These are phyloP conservation scores for Volvox reticuliferus DNA, from an alignment of 139 green algal species.

Conservation along the genomic window DNA sequence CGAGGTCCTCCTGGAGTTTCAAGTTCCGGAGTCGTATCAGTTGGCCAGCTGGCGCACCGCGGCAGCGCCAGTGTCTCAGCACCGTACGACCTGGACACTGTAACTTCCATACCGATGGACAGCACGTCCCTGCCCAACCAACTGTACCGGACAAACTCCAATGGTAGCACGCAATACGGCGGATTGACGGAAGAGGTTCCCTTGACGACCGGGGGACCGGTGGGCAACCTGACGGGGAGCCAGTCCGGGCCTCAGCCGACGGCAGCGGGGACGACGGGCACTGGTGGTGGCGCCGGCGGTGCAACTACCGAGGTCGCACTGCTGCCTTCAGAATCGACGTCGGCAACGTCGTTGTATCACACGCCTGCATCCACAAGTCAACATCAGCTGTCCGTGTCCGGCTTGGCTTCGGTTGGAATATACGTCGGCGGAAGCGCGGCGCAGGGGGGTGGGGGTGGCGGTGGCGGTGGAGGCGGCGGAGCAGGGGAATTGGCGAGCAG, in stretches of 20 bases:
- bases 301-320: not conserved
- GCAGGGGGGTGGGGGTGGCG: not conserved
- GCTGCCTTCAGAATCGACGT: not conserved
- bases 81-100: slow-evolving; percentile 13
- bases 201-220: not conserved
- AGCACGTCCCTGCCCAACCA: not conserved
- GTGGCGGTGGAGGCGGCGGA: not conserved
- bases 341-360: not conserved
- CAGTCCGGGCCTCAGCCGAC: not conserved
- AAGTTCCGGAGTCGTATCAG: no score
- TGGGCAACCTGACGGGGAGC: not conserved
- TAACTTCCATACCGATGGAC: not conserved
- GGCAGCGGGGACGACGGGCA: not conserved
- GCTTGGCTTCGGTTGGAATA: not conserved
- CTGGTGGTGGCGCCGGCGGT: not conserved
- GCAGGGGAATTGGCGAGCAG: not conserved
- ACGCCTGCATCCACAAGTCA: not conserved
- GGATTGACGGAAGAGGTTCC: slow-evolving; percentile 3
- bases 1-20: not conserved
- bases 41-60: not conserved
- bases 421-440: not conserved
- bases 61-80: not conserved
- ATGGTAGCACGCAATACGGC: not conserved
- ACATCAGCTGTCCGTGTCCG: slow-evolving; percentile 13
- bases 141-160: slow-evolving; percentile 6